These are phyloP conservation scores for Retiboletus fuscus DNA, from an alignment of 1,284 basidiomycete genomes.

Conservation along the genomic window DNA sequence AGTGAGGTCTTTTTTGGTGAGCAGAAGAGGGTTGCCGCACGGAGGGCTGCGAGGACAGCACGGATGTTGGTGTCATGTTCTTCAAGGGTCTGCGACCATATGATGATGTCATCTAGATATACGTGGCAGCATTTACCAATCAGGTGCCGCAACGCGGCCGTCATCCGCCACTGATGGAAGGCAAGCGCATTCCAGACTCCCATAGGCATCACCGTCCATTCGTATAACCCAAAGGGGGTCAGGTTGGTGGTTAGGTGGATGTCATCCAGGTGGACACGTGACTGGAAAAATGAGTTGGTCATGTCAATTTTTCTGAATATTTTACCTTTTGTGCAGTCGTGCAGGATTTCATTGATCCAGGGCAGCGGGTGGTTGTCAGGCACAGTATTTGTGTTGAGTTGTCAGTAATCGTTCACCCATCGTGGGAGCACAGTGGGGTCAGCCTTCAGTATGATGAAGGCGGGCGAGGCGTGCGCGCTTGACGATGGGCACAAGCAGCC, in stretches of 20 bases:
- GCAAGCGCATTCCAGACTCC: conserved; percentile 42
- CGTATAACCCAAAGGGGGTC: conserved; percentile 45
- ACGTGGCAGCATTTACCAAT: conserved; percentile 44
- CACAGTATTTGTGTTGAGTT: conserved; percentile 40
- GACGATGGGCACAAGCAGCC: too few species aligned
- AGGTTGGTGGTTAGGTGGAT: conserved; percentile 21
- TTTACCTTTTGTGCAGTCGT: conserved; percentile 29
- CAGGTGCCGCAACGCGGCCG: conserved; percentile 21
- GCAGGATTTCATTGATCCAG: conserved; percentile 40
- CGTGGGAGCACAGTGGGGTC: too few species aligned
- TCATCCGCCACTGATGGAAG: conserved; percentile 38
- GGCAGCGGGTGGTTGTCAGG: conserved; percentile 40
- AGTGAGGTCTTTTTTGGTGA: too few species aligned
- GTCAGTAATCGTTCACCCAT: too few species aligned
- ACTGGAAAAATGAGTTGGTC: conserved; percentile 56
- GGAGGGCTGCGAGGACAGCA: not conserved
- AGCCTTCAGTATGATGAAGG: too few species aligned
- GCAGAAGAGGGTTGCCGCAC: too few species aligned
- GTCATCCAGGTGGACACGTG: conserved; percentile 47
- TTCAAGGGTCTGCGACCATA: conserved; percentile 47
- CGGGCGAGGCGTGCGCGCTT: too few species aligned
- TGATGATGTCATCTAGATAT: conserved; percentile 55
- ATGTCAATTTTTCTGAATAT: conserved; percentile 52
- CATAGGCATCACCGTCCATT: conserved; percentile 48
- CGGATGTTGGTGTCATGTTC: conserved; percentile 46